Evolutionary conservation across 345 rosid genomes (phyloP).

Genomic region (Cardamine occulta): DNA sequence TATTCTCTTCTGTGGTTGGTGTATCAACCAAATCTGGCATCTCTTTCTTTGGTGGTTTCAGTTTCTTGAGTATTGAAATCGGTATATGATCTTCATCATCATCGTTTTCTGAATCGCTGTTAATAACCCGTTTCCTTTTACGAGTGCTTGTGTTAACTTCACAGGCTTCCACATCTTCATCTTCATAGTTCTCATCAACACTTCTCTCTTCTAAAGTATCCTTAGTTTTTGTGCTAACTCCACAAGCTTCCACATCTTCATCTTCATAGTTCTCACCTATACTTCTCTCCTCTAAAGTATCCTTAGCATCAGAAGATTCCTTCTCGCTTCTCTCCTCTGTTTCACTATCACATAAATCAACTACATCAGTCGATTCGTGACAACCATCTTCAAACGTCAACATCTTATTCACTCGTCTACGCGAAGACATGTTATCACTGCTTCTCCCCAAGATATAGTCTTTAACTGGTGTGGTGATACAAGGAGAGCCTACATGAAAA

Average conservation of each 20-base stretch:
- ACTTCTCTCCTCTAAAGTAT: conserved; percentile 32
- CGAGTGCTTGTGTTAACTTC: conserved; percentile 29
- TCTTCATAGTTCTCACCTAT: conserved; percentile 35
- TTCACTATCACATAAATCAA: conserved; percentile 57
- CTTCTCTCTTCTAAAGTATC: conserved; percentile 27
- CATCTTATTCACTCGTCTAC: conserved; percentile 45
- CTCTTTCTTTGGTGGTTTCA: conserved; percentile 36
- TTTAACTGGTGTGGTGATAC: conserved; percentile 40
- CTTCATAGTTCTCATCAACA: conserved; percentile 27
- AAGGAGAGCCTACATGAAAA: conserved; percentile 47
- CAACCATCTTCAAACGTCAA: conserved; percentile 55
- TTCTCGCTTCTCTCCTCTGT: conserved; percentile 55
- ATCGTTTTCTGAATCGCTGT: conserved; percentile 64
- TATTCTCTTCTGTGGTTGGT: neutral
- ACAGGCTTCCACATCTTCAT: conserved; percentile 45
- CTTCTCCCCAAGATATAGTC: conserved; percentile 28
- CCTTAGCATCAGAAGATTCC: conserved; percentile 17
- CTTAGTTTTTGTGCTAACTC: neutral
- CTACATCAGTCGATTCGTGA: conserved; percentile 38
- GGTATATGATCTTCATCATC: conserved; percentile 58
- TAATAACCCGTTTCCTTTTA: conserved; percentile 66
- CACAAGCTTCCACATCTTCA: conserved; percentile 43
- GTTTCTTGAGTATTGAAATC: conserved; percentile 50
- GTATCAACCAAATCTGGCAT: conserved; percentile 7
- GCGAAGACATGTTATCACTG: conserved; percentile 24